phyloP scores from a whole-genome alignment of 2,329 filamentous ascomycete genomes.

The Thermothelomyces thermophilus region DNA sequence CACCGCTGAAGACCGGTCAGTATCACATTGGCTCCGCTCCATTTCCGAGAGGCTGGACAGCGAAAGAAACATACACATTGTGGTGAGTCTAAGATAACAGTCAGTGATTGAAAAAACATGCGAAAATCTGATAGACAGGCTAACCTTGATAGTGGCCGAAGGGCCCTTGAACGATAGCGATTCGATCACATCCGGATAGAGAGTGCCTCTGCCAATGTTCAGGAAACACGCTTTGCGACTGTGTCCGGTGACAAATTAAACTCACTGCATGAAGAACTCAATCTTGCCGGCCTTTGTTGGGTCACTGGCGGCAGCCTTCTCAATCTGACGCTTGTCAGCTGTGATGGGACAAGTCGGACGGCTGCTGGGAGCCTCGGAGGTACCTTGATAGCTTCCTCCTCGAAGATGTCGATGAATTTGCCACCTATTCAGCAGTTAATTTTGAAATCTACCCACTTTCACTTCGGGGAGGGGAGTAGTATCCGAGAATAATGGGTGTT shows the following conservation, averaged over 20 bases:
- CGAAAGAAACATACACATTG: constrained; percentile 16
- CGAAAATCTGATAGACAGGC: background rate
- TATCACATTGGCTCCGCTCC: constrained; percentile 15
- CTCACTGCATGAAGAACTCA: constrained; percentile 70
- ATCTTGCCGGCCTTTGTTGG: constrained; percentile 66
- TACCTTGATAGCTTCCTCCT: constrained; percentile 55
- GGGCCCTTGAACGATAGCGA: constrained; percentile 42
- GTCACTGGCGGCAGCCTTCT: constrained; percentile 56
- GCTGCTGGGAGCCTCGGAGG: background rate
- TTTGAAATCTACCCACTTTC: background rate
- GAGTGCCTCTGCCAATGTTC: constrained; percentile 23
- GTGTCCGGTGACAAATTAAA: background rate
- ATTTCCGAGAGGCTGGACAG: background rate
- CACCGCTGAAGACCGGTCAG: constrained; percentile 28
- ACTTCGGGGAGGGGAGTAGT: background rate
- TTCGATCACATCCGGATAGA: constrained; percentile 63
- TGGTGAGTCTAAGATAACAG: constrained; percentile 26
- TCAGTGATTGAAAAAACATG: background rate
- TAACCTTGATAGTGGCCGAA: constrained; percentile 40
- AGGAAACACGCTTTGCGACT: constrained; percentile 53
- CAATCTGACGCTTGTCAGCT: constrained; percentile 45
- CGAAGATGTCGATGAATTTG: constrained; percentile 57
- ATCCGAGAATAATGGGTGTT: background rate
- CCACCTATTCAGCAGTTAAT: constrained; percentile 17
- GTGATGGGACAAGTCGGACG: background rate